phyloP scores from a whole-genome alignment of 192 early-diverging fungal genomes.

The Linnemannia hyalina region DNA sequence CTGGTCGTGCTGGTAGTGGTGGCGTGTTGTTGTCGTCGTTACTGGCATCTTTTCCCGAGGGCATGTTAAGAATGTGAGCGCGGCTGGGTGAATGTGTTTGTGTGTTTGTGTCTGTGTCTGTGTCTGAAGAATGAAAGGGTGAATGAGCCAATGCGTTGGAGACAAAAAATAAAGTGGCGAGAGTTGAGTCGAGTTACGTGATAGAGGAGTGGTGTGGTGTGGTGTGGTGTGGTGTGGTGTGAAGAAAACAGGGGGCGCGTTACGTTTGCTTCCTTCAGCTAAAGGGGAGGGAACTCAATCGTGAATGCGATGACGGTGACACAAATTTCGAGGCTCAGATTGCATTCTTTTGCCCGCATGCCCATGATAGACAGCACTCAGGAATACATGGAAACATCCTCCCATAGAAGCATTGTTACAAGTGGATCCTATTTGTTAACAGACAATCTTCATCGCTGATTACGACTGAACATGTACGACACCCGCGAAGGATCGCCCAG shows the following conservation, averaged over 20 bases:
- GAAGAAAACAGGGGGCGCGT: not conserved
- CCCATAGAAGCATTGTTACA: not conserved
- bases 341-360: not conserved
- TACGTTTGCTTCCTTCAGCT: not conserved
- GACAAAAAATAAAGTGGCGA: no score
- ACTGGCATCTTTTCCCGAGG: not conserved
- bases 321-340: not conserved
- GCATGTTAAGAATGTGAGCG: not conserved
- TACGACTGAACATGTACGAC: conserved; percentile 16
- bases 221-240: no score
- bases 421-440: not conserved
- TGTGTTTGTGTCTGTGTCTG: no score
- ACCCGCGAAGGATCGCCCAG: conserved; percentile 30
- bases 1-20: not conserved
- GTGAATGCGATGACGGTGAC: not conserved
- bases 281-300: not conserved
- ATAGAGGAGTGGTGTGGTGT: no score
- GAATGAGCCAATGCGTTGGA: no score
- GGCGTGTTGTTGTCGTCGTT: not conserved
- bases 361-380: not conserved
- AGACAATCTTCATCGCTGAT: conserved; percentile 2
- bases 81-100: not conserved
- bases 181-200: no score
- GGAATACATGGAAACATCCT: not conserved
- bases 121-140: no score